These are phyloP conservation scores for Balansia obtecta DNA, from an alignment of 2,329 filamentous ascomycete genomes.

Conservation along the genomic window DNA sequence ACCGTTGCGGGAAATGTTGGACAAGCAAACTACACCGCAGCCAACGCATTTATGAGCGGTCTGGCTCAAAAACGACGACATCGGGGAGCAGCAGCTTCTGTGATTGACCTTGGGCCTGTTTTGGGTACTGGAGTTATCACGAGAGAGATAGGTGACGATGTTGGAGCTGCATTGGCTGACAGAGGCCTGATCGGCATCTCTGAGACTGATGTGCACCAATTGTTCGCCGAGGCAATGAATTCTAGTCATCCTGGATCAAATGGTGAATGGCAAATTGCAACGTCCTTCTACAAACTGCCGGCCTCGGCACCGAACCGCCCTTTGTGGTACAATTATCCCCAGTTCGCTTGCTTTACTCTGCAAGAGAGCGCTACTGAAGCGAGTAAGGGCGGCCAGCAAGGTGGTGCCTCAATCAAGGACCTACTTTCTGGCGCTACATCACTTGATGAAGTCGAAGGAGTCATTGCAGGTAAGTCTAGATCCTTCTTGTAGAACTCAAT, in stretches of 20 bases:
- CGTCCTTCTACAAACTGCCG: not conserved
- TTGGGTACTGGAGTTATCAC: conserved; percentile 21
- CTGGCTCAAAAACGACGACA: conserved; percentile 23
- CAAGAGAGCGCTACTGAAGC: not conserved
- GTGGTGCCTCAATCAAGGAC: not conserved
- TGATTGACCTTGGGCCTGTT: conserved; percentile 25
- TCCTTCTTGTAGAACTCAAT: not conserved
- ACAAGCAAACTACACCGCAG: conserved; percentile 33
- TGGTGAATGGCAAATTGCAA: not conserved
- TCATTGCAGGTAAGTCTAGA: not conserved
- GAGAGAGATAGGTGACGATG: not conserved
- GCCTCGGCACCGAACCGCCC: not conserved
- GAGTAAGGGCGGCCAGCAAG: not conserved
- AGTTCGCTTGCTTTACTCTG: not conserved
- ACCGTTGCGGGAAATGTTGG: conserved; percentile 17
- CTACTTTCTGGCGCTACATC: not conserved
- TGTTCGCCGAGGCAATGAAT: conserved; percentile 18
- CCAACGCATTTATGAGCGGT: conserved; percentile 29
- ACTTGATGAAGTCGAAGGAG: not conserved
- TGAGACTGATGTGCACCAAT: conserved; percentile 18
- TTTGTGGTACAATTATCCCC: not conserved
- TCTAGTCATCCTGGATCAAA: not conserved
- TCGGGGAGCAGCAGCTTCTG: conserved; percentile 25
- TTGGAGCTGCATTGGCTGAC: not conserved
- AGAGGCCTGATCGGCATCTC: conserved; percentile 10